Evolutionary conservation across 306 rosid genomes (phyloP), one percentile per base, ranked within the genome.

Genomic region (Dicorynia guianensis): DNA sequence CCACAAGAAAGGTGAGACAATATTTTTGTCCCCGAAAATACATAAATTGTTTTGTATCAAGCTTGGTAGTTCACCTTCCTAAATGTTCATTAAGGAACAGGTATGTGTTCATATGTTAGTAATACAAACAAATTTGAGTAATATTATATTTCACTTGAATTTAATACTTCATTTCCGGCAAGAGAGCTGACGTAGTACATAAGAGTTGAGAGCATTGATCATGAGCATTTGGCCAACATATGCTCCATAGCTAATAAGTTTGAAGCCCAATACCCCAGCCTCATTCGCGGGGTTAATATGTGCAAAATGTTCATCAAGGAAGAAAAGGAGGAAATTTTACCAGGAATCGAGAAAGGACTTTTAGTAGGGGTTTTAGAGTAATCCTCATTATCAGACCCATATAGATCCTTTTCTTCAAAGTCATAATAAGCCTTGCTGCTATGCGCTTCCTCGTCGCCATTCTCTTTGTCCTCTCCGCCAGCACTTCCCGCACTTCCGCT

Each of bases 351-450:
- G 72, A 7, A 76, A 55, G 99, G 96, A 74, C 97, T 95, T 80
- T 54, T 74, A 25, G 91, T 91, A 58, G 69, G 86, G 81, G 99
- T 89, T 88, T 93, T 92, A 68, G 85, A 83, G 79, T 83, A 95
- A 72, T 85, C 97, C 79, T 95, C 97, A 59, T 90, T 90, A 68
- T 95, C 99, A 52, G 97, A 92, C 20, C 89, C 93, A 76, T 92
- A 95, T 10, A 95, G 96, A 88, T 95, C 99, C 61, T 78, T 90
- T 7, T 88, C 91, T 6, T 92, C 92, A 5, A 46, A 39, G 25
- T 81, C 85, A 54, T 10, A 17, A 67, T 43, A 5, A 25, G 56
- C 80, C 52, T 52, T 77, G 40, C 43, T 63, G 42, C 48, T 74
- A 40, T 74, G 71, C 61, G 75, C 87, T 30, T 72, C 91, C 58